A percentile compares a stretch with the other conserved stretches of the same genome.
Conservation (phyloP, 176 grass and related monocot species). For the Chrysopogon serrulatus region DNA sequence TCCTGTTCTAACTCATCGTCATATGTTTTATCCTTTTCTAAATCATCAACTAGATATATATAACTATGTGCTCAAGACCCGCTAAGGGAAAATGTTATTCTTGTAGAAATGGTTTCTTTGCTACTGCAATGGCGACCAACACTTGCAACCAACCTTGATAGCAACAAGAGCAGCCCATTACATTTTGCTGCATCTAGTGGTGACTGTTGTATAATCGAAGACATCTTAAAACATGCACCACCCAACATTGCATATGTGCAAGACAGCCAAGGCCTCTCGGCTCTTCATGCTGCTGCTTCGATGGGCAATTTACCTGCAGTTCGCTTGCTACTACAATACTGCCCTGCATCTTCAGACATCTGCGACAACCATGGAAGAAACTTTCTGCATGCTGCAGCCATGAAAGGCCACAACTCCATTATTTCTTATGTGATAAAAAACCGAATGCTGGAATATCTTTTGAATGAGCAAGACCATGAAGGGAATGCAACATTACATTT, state of each 20-base stretch:
- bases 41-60: not conserved
- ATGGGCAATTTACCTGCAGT: not conserved
- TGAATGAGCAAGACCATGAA: slow-evolving; percentile 34
- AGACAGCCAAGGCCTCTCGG: not conserved
- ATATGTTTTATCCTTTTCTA: too few species aligned
- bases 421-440: not conserved
- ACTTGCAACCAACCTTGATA: not conserved
- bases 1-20: too few species aligned
- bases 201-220: not conserved
- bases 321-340: not conserved
- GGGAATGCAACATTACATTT: slow-evolving; percentile 41
- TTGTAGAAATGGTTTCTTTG: not conserved
- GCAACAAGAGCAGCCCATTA: not conserved
- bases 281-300: not conserved
- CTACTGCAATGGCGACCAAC: not conserved
- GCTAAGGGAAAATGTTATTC: not conserved
- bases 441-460: not conserved
- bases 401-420: not conserved
- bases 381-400: slow-evolving; percentile 33
- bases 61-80: not conserved
- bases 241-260: not conserved
- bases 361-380: slow-evolving; percentile 17
- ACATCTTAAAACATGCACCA: not conserved
- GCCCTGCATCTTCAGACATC: slow-evolving; percentile 33
- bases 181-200: not conserved